Evolutionary conservation across 2,329 filamentous ascomycete genomes (phyloP).

Genomic region (Chaetomiaceae sp.): DNA sequence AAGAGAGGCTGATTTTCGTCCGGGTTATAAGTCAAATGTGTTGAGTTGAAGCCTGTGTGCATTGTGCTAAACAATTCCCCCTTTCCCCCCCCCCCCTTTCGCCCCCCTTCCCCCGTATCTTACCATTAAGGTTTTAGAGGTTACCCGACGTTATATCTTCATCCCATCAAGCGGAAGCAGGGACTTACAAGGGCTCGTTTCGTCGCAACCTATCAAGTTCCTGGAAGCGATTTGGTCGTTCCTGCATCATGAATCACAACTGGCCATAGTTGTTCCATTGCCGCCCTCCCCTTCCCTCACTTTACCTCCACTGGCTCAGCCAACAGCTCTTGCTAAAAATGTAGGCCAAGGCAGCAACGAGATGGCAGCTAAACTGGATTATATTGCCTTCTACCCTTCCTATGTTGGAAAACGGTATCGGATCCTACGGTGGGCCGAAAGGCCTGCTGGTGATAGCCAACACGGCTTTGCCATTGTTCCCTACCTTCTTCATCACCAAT

Average conservation of each 20-base stretch:
- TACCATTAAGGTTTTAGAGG: too few species aligned
- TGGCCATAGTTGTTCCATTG: neutral
- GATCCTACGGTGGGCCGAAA: neutral
- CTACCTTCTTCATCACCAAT: neutral
- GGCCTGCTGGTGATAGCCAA: neutral
- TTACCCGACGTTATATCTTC: too few species aligned
- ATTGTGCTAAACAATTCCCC: too few species aligned
- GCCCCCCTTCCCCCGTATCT: too few species aligned
- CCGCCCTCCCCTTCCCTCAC: too few species aligned
- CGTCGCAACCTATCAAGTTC: neutral
- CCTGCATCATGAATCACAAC: neutral
- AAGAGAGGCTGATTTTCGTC: neutral
- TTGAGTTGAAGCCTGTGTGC: neutral
- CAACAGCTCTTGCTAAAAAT: too few species aligned
- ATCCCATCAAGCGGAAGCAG: neutral
- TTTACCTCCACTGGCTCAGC: too few species aligned
- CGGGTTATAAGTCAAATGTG: neutral
- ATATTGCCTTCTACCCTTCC: neutral
- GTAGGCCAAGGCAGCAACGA: neutral
- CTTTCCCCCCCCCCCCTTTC: too few species aligned
- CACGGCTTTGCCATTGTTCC: neutral
- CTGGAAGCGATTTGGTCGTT: neutral
- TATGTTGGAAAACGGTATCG: neutral
- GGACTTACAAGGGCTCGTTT: neutral
- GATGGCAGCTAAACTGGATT: neutral